Percentiles rank a stretch among this genome's conserved stretches.
These are phyloP conservation scores for Daucus carota DNA, from an alignment of 129 eudicot genomes.

Conservation along the genomic window DH1_v3.0 NC_030381.2:6036501-6037000, in stretches of 20 bases:
- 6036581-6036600: neutral
- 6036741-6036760: neutral
- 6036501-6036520: neutral
- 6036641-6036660: neutral
- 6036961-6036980: conserved; percentile 19
- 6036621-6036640: neutral
- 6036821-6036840: conserved; percentile 26
- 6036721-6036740: neutral
- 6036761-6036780: neutral
- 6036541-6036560: neutral
- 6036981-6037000: conserved; percentile 15
- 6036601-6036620: neutral
- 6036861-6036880: conserved; percentile 24
- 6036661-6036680: neutral
- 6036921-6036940: conserved; percentile 14
- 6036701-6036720: neutral
- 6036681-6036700: neutral
- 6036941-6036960: conserved; percentile 2
- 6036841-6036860: neutral
- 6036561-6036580: neutral
- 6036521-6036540: neutral
- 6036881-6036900: conserved; percentile 48
- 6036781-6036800: conserved; percentile 1
- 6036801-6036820: conserved; percentile 23
- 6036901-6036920: conserved; percentile 69